These are phyloP conservation scores for Sugiyamaella sp. DNA, from an alignment of 1,139 yeast genomes.

Conservation along the genomic window DNA sequence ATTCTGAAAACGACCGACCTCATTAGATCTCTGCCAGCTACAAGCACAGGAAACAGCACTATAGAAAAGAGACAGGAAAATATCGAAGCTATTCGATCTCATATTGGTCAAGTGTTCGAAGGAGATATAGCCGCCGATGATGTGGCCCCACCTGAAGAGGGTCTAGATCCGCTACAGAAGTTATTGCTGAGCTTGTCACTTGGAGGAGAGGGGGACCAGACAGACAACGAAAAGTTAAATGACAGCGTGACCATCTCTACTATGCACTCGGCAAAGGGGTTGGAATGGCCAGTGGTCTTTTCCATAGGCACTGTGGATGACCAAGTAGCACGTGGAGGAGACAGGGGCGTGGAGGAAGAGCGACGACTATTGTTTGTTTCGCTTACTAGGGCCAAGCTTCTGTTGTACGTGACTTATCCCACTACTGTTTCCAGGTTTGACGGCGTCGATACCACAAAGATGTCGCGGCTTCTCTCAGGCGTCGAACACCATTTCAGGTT, in stretches of 20 bases:
- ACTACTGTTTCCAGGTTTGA: conserved; percentile 5
- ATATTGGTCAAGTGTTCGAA: conserved; percentile 19
- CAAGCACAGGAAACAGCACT: conserved; percentile 7
- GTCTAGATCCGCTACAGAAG: conserved; percentile 46
- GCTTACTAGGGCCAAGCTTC: conserved; percentile 72
- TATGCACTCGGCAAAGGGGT: conserved; percentile 89
- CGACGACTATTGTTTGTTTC: conserved; percentile 87
- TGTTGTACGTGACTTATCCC: conserved; percentile 43
- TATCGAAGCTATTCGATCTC: conserved; percentile 30
- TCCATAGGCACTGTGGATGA: conserved; percentile 49
- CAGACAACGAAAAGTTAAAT: conserved; percentile 21
- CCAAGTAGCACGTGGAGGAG: conserved; percentile 35
- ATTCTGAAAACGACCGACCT: conserved; percentile 21
- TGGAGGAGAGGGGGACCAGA: conserved; percentile 41
- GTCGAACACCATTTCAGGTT: background rate
- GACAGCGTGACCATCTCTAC: conserved; percentile 58
- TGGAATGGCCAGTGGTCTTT: conserved; percentile 94
- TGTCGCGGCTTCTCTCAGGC: conserved; percentile 5
- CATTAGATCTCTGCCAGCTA: conserved; percentile 14
- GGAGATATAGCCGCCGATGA: conserved; percentile 23
- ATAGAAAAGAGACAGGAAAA: conserved; percentile 19
- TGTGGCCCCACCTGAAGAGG: background rate
- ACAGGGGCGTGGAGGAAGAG: conserved; percentile 64
- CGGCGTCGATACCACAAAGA: background rate
- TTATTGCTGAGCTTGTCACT: conserved; percentile 66